These are phyloP conservation scores for Striga hermonthica DNA, from an alignment of 305 asterid species.

Conservation along the genomic window DNA sequence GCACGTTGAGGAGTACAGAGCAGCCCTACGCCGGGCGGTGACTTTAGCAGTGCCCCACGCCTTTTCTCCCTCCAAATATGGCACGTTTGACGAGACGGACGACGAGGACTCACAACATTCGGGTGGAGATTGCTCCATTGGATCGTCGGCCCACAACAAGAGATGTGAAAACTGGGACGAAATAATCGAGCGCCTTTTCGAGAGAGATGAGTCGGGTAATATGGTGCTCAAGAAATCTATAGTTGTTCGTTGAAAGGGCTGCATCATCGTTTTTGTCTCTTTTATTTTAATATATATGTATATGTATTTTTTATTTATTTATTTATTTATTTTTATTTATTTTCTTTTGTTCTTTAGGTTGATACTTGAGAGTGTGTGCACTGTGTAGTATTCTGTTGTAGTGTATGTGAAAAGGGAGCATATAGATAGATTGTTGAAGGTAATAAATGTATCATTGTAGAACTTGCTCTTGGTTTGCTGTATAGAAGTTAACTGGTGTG, in stretches of 20 bases:
- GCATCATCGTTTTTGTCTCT: constrained; percentile 20
- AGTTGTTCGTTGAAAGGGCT: constrained; percentile 28
- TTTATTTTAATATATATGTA: not conserved
- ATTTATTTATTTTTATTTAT: no score
- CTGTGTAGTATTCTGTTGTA: no score
- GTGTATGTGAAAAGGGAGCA: no score
- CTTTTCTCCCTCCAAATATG: constrained; percentile 60
- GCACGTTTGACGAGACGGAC: constrained; percentile 59
- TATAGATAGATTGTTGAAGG: no score
- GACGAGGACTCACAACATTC: constrained; percentile 35
- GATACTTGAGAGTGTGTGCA: no score
- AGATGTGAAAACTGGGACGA: constrained; percentile 67
- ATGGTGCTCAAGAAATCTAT: constrained; percentile 48
- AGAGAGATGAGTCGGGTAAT: constrained; percentile 59
- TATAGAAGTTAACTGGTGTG: no score
- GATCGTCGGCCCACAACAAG: constrained; percentile 43
- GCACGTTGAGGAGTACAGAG: constrained; percentile 62
- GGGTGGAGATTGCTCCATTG: constrained; percentile 40
- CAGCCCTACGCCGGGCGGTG: constrained; percentile 76
- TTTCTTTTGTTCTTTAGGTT: no score
- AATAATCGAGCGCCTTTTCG: constrained; percentile 54
- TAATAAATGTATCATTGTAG: no score
- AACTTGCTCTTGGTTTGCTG: no score
- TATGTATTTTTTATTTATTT: no score
- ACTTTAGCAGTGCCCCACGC: constrained; percentile 72